Evolutionary conservation across 2,329 filamentous ascomycete genomes (phyloP).

Genomic region (Botrytis deweyae): DNA sequence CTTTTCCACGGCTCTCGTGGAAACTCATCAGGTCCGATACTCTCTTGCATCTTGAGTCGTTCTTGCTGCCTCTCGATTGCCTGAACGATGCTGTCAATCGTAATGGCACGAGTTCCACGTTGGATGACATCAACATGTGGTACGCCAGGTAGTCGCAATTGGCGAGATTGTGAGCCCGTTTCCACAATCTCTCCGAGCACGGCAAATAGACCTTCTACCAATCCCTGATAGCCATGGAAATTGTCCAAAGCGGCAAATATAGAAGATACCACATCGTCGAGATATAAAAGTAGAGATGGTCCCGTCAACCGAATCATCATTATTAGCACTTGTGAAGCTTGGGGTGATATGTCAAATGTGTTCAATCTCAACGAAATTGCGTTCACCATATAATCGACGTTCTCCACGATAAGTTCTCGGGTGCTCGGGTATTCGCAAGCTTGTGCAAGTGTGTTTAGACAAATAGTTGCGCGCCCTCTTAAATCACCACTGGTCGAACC

Average conservation of each 20-base stretch:
- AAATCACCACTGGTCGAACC: constrained; percentile 68
- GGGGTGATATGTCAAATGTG: constrained; percentile 86
- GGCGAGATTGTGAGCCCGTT: constrained; percentile 66
- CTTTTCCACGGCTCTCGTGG: constrained; percentile 41
- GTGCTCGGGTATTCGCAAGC: constrained; percentile 74
- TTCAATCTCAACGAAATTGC: constrained; percentile 86
- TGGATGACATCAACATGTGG: constrained; percentile 44
- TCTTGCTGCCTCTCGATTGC: constrained; percentile 56
- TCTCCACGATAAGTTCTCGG: constrained; percentile 78
- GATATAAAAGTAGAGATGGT: constrained; percentile 74
- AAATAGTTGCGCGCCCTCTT: constrained; percentile 77
- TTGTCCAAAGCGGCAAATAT: constrained; percentile 93
- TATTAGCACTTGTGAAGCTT: constrained; percentile 82
- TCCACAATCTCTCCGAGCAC: constrained; percentile 81
- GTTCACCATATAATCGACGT: constrained; percentile 96
- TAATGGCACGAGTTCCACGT: constrained; percentile 42
- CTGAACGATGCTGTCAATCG: constrained; percentile 49
- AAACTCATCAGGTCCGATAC: constrained; percentile 30
- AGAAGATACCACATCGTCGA: constrained; percentile 87
- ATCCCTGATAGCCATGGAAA: constrained; percentile 85
- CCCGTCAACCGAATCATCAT: constrained; percentile 95
- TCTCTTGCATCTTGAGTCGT: constrained; percentile 25
- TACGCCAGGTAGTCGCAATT: constrained; percentile 42
- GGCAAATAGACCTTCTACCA: constrained; percentile 82
- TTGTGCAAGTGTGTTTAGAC: constrained; percentile 74